These are phyloP conservation scores for Teunomyces atbi DNA, from an alignment of 805 yeast species.

Conservation along the genomic window DNA sequence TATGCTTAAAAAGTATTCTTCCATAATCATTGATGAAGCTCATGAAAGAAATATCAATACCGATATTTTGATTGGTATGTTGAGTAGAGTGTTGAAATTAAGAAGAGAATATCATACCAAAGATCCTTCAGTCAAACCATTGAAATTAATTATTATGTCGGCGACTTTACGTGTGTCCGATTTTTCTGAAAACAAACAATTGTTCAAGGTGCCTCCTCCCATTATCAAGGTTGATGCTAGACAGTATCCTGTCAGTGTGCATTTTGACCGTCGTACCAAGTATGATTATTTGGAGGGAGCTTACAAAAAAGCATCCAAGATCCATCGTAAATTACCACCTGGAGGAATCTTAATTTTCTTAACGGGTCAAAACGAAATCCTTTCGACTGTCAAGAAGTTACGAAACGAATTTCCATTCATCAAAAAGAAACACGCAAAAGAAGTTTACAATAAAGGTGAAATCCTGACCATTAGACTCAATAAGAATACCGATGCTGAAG, in stretches of 20 bases:
- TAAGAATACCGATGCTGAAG: slow-evolving; percentile 70
- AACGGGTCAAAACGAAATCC: slow-evolving; percentile 94
- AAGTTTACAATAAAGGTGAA: slow-evolving; percentile 22
- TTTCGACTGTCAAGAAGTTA: slow-evolving; percentile 66
- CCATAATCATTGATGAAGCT: slow-evolving; percentile 92
- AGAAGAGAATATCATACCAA: slow-evolving; percentile 53
- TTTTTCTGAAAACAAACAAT: slow-evolving; percentile 73
- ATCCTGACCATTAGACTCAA: slow-evolving; percentile 42
- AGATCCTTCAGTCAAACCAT: slow-evolving; percentile 53
- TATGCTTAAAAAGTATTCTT: slow-evolving; percentile 75
- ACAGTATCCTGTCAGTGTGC: slow-evolving; percentile 90
- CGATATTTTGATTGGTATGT: slow-evolving; percentile 91
- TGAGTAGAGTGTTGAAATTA: slow-evolving; percentile 78
- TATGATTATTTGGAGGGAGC: slow-evolving; percentile 85
- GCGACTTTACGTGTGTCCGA: slow-evolving; percentile 94
- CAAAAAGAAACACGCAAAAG: slow-evolving; percentile 14
- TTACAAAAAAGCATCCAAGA: slow-evolving; percentile 77
- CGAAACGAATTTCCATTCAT: slow-evolving; percentile 65
- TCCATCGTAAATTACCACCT: slow-evolving; percentile 81
- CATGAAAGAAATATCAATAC: slow-evolving; percentile 97
- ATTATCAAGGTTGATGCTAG: slow-evolving; percentile 86
- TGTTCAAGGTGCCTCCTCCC: slow-evolving; percentile 80
- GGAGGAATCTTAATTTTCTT: slow-evolving; percentile 91
- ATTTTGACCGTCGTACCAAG: slow-evolving; percentile 79
- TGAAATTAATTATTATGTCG: slow-evolving; percentile 91